Evolutionary conservation across 2,329 filamentous ascomycete species (phyloP), one percentile per base, ranked within the genome.

Genomic region (Parascedosporium putredinis): DNA sequence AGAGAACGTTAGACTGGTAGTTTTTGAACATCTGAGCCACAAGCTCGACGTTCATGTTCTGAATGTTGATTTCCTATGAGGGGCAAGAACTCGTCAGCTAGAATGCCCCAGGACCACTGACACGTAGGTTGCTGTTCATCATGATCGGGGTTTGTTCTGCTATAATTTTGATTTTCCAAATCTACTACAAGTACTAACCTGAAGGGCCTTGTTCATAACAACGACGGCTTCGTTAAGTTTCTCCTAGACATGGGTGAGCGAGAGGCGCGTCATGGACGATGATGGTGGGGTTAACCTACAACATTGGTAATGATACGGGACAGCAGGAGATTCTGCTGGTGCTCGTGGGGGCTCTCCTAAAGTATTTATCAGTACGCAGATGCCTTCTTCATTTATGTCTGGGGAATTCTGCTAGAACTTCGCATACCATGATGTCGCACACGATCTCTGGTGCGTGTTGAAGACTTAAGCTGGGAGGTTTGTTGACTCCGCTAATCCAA

Each of bases 1-100:
- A 97, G 5, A 97, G 72, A 12, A 97, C 91, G 59, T 97, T 98
- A 9, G 89, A 95, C 66, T 96, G 90, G 65, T 98, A 98, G 69
- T 97, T 98, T 72, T 97, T 96, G 75, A 97, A 98, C 93, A 98
- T 98, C 64, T 97, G 91, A 1, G 91, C 90, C 4, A 97, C 93
- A 2, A 97, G 77, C 69, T 97, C 93, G 31, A 96, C 88, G 62
- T 98, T 95, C 89, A 97, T 96, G 66, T 97, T 98, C 61, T 95
- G 87, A 50, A 96, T 84, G 62, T 97, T 97, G 75, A 97, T 96
- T 57, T 97, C 91, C 86, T 95, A 58, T 3, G 2, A 6, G 10
- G 12, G n/a, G n/a, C n/a, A n/a, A n/a, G n/a, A n/a, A n/a, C n/a
- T n/a, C n/a, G n/a, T n/a, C n/a, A n/a, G n/a, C n/a, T n/a, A n/a